phyloP scores from a whole-genome alignment of 2,329 filamentous ascomycete genomes.

The Xylaria sp. region DNA sequence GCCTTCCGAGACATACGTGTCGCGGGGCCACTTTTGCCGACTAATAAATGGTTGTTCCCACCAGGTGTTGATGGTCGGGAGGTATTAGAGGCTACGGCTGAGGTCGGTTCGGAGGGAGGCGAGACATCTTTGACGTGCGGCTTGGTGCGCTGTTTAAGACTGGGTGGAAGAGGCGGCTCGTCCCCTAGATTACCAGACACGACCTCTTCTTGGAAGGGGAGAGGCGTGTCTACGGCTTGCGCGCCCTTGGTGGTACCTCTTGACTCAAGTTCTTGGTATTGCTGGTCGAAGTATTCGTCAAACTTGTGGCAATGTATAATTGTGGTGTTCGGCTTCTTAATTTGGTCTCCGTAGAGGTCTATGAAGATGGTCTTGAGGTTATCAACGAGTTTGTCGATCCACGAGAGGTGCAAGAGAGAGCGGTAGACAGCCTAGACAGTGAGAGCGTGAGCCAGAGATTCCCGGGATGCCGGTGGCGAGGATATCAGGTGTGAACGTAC shows the following conservation, averaged over 20 bases:
- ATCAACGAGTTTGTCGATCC: slow-evolving; percentile 96
- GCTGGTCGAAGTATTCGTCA: slow-evolving; percentile 93
- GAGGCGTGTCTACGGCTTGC: slow-evolving; percentile 43
- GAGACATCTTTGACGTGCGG: slow-evolving; percentile 51
- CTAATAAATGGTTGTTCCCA: slow-evolving; percentile 71
- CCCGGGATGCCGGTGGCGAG: not conserved
- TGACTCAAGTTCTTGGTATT: slow-evolving; percentile 82
- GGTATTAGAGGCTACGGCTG: slow-evolving; percentile 74
- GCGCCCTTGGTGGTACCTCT: slow-evolving; percentile 51
- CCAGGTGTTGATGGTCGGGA: slow-evolving; percentile 83
- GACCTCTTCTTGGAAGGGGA: slow-evolving; percentile 49
- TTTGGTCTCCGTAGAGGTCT: slow-evolving; percentile 86
- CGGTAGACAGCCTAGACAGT: slow-evolving; percentile 90
- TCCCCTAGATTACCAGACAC: slow-evolving; percentile 52
- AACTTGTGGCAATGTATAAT: slow-evolving; percentile 82
- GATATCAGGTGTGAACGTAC: slow-evolving; percentile 57
- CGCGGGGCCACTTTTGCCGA: slow-evolving; percentile 78
- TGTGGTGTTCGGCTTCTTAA: slow-evolving; percentile 82
- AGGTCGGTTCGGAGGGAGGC: slow-evolving; percentile 74
- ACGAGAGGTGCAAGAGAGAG: slow-evolving; percentile 91
- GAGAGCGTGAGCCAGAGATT: slow-evolving; percentile 25
- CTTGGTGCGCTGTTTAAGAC: slow-evolving; percentile 55
- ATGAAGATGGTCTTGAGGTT: slow-evolving; percentile 94
- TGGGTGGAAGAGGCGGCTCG: slow-evolving; percentile 54
- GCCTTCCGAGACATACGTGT: slow-evolving; percentile 83